Base-by-base conservation (phyloP, 768 basidiomycete species). In the Naganishia vishniacii region DNA sequence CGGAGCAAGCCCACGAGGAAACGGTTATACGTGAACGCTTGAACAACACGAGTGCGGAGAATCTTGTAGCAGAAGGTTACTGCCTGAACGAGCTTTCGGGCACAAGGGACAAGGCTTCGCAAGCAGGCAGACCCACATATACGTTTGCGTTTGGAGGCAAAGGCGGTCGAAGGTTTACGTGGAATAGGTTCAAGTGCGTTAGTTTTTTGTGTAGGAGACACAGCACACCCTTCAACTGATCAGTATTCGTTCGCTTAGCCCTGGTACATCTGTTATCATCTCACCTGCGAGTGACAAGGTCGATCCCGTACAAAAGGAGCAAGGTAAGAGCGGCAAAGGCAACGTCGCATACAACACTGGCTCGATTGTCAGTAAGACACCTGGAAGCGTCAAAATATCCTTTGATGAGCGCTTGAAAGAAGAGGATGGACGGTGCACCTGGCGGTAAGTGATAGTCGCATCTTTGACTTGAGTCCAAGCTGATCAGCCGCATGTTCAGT, bases 141-240 rank as follows among this genome's bases (percentile, higher is more conserved):
- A 81, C 81, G 2, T 90, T 91, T 69, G 72, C 77, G 0, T 72
- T 84, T 0, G 61, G 45, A 85, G 88, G 32, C 83, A 88, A 18
- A 87, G 88, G 0, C 11, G 69, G 64, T 15, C 68, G 84, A 2
- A 71, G 76, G 13, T 78, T 91, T 5, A 85, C 84, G 0, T 83
- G 84, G 41, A 83, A 88, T 72, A 81, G 82, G 62, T 87, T 91
- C 66, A 84, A 84, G 89, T 89, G 69, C 71, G 84, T 80, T 0
- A 15, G 44, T 45, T 8, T 59, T 4, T 25, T 26, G 23, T 23
- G 41, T 47, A 12, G 20, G 7, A 28, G 13, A 18, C 45, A 41
- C 34, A 11, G 23, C 11, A 31, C 29, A 4, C 0, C 47, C 28
- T 16, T 56, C 32, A 34, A 15, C 46, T 32, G 32, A n/a, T 62